Percentiles rank a stretch among this genome's conserved stretches.
These are phyloP conservation scores for Melaleuca quinquenervia DNA, from an alignment of 345 rosid genomes.

Conservation along the genomic window DNA sequence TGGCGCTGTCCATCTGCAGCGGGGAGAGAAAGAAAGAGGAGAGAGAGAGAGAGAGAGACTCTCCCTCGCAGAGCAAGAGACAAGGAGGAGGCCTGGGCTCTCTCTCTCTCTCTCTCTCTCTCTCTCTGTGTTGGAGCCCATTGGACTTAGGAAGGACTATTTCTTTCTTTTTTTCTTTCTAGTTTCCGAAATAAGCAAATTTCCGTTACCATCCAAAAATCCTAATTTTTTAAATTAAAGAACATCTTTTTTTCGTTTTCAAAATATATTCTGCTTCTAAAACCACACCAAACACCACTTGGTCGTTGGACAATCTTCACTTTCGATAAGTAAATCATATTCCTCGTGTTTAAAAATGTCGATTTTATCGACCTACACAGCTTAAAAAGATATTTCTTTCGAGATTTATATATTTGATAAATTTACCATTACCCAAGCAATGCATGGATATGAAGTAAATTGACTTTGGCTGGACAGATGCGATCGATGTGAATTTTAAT, in stretches of 20 bases:
- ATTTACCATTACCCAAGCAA: neutral
- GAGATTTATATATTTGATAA: neutral
- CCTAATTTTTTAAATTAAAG: neutral
- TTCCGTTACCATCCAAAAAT: neutral
- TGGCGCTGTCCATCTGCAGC: neutral
- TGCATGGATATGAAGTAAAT: neutral
- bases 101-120: neutral
- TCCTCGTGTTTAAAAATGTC: neutral
- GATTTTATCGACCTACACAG: neutral
- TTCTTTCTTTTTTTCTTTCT: neutral
- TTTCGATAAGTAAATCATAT: neutral
- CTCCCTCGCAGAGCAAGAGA: neutral
- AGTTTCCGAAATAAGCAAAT: neutral
- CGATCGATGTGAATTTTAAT: neutral
- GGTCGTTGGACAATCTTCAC: neutral
- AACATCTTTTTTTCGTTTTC: neutral
- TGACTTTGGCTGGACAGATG: neutral
- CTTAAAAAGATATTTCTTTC: neutral
- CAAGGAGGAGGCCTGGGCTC: neutral
- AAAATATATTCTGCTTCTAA: neutral
- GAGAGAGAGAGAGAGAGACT: neutral
- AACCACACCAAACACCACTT: neutral
- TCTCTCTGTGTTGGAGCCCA: neutral
- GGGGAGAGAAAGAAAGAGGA: neutral
- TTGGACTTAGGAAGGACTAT: neutral